Percentiles rank a stretch among this genome's conserved stretches.
These are phyloP conservation scores for Colletotrichum navitas DNA, from an alignment of 2,329 filamentous ascomycete species.

Conservation along the genomic window DNA sequence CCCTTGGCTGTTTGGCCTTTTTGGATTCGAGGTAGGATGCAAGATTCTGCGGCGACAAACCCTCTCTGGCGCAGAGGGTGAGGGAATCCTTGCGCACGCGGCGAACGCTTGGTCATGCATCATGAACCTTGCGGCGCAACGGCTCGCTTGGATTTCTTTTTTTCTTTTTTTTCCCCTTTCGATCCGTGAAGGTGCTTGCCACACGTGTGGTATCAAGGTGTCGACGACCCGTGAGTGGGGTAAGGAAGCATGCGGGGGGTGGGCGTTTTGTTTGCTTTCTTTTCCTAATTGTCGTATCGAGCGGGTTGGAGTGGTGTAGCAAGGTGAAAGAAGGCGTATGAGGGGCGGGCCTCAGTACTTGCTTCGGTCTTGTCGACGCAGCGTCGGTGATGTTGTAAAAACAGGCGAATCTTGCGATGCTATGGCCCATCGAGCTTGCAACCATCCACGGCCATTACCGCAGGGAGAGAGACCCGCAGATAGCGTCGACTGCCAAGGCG, in stretches of 20 bases:
- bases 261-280: constrained; percentile 13
- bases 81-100: background rate
- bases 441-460: background rate
- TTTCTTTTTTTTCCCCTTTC: background rate
- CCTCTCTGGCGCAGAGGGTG: background rate
- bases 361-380: too few species aligned
- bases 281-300: constrained; percentile 4
- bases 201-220: constrained; percentile 1
- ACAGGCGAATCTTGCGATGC: too few species aligned
- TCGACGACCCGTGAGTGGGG: constrained; percentile 8
- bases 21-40: constrained; percentile 7
- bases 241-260: background rate
- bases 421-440: background rate
- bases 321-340: background rate
- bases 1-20: constrained; percentile 21
- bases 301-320: background rate
- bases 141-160: constrained; percentile 10
- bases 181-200: background rate
- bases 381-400: background rate
- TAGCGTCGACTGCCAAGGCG: too few species aligned
- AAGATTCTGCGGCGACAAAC: constrained; percentile 21
- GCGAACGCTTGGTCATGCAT: background rate
- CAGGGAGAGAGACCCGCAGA: background rate
- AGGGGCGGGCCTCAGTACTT: background rate
- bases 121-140: constrained; percentile 5